Evolutionary conservation across 2,329 filamentous ascomycete genomes (phyloP), one percentile per base, ranked within the genome.

Genomic region (Sphaerulina vaccinii): DNA sequence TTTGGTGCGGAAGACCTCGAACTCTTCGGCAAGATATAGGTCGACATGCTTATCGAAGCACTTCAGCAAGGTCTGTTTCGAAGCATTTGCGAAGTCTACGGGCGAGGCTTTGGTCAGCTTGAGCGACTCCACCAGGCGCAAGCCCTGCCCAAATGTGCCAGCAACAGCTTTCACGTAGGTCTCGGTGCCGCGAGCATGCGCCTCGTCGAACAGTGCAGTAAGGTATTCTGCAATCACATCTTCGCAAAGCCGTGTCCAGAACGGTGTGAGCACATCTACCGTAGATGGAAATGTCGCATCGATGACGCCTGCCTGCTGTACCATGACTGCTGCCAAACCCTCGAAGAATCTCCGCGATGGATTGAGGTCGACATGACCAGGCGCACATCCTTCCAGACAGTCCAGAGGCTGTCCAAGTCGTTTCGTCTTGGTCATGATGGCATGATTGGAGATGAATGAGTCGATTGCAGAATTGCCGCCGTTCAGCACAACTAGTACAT

Each of bases 11-110:
- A 97, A 97, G 65, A 84, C 85, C 42, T 92, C 88, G 23, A 96
- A 76, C 72, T 99, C 93, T 67, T 96, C 92, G 56, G 90, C 85
- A 13, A 99, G 76, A 68, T 97, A 99, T 1, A 95, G 74, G 67
- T 96, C 91, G n/a, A 97, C 78, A 67, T 97, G 92, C 33, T 87
- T 90, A 68, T 96, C 92, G 63, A 96, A 97, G 0, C 90, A 84
- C 56, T 80, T 81, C 13, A 84, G 74, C 11, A 91, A 78, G 44
- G 90, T 79, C 52, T 82, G 77, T 62, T 84, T 85, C 11, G 87
- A 80, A 59, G 85, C 83, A 8, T 84, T 79, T 38, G 79, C 70
- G 41, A 87, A 84, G 8, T 82, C 80, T 23, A 81, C 72, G 15
- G 78, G 76, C 0, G 82, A 83, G 23, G 78, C 80, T 45, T 81